Evolutionary conservation across 148 eudicot genomes (phyloP).

Genomic region (Silene uniflora): DNA sequence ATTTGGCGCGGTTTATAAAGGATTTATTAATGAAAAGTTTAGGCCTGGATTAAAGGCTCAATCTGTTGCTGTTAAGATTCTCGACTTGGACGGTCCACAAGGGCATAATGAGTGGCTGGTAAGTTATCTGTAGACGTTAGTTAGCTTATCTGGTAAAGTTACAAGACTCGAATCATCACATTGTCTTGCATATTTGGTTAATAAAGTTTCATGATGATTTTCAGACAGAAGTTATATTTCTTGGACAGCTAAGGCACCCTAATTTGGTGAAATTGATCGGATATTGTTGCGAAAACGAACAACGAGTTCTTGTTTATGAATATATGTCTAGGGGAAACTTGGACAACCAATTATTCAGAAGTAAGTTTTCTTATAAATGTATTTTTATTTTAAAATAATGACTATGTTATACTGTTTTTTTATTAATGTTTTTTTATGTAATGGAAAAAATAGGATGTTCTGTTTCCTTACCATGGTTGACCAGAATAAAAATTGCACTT

Average conservation of each 20-base stretch:
- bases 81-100: conserved; percentile 78
- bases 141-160: neutral
- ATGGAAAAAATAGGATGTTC: conserved; percentile 40
- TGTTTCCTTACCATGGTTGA: conserved; percentile 37
- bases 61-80: conserved; percentile 75
- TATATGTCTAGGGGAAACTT: conserved; percentile 75
- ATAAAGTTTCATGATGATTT: neutral
- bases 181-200: neutral
- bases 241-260: conserved; percentile 83
- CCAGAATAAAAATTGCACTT: conserved; percentile 36
- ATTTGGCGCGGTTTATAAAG: conserved; percentile 87
- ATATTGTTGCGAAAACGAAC: conserved; percentile 78
- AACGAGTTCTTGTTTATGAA: conserved; percentile 79
- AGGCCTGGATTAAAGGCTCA: conserved; percentile 67
- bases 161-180: too few species aligned
- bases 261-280: conserved; percentile 82
- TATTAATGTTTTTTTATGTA: neutral
- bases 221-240: conserved; percentile 76
- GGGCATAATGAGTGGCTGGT: conserved; percentile 96
- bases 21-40: conserved; percentile 59
- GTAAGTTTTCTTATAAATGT: conserved; percentile 29
- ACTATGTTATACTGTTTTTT: neutral
- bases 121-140: conserved; percentile 1
- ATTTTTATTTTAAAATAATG: neutral
- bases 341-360: conserved; percentile 67